Evolutionary conservation across 2,329 filamentous ascomycete species (phyloP).

Genomic region (Microcera coccophila): DNA sequence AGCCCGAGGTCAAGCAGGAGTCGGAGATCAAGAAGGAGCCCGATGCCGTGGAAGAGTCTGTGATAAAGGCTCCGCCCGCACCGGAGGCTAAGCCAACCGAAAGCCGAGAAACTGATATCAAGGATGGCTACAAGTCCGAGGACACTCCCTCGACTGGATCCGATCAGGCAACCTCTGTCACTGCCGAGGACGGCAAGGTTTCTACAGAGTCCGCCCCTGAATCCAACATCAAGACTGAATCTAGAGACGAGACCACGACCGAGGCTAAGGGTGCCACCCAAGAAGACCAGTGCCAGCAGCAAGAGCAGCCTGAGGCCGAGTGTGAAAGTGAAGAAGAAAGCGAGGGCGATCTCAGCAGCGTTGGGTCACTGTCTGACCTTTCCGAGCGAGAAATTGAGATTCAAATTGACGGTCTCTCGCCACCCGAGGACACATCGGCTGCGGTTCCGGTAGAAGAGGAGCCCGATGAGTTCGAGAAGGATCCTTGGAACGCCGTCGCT

Average conservation of each 20-base stretch:
- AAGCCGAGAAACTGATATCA: slow-evolving; percentile 5
- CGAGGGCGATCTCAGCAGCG: slow-evolving; percentile 25
- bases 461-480: slow-evolving; percentile 51
- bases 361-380: slow-evolving; percentile 37
- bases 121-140: not conserved
- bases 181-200: not conserved
- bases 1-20: slow-evolving; percentile 30
- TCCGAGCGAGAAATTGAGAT: slow-evolving; percentile 40
- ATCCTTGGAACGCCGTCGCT: slow-evolving; percentile 62
- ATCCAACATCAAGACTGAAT: not conserved
- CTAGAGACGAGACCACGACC: not conserved
- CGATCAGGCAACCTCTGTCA: not conserved
- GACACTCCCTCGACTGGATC: not conserved
- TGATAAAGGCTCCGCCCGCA: slow-evolving; percentile 23
- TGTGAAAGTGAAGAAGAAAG: slow-evolving; percentile 19
- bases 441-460: slow-evolving; percentile 34
- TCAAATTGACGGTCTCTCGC: slow-evolving; percentile 18
- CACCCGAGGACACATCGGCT: slow-evolving; percentile 6
- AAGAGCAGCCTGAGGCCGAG: slow-evolving; percentile 8
- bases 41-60: slow-evolving; percentile 23
- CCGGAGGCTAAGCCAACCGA: too few species aligned
- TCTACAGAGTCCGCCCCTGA: not conserved
- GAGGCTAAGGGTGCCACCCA: slow-evolving; percentile 1
- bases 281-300: not conserved
- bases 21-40: slow-evolving; percentile 8